Conservation (phyloP, 225 moss, liverwort and hornwort genomes). For the Thuidium tamariscinum region DNA sequence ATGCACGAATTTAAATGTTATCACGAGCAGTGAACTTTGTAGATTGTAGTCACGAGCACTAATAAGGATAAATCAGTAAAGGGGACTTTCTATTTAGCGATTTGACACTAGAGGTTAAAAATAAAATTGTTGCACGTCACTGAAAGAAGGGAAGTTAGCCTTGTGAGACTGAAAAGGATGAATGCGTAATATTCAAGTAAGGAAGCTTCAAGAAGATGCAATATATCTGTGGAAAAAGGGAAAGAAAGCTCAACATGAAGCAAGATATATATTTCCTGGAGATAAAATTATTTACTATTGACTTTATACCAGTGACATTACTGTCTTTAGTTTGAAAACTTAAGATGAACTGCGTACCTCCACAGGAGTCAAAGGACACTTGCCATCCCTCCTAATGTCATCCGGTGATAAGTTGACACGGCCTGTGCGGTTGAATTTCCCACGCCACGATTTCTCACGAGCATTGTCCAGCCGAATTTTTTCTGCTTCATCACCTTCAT, state of each 20-base stretch:
- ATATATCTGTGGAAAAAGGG: not conserved
- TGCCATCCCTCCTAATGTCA: constrained; percentile 71
- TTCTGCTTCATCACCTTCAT: constrained; percentile 70
- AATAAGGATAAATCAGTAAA: not conserved
- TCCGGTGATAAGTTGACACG: constrained; percentile 50
- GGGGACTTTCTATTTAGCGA: not conserved
- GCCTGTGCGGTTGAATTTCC: constrained; percentile 79
- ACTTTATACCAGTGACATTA: not conserved
- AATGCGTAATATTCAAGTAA: not conserved
- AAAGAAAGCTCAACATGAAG: not conserved
- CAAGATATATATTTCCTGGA: not conserved
- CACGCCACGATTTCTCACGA: constrained; percentile 86
- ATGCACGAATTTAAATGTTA: not conserved
- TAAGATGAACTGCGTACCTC: constrained; percentile 31
- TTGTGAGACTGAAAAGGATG: not conserved
- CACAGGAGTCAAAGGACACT: constrained; percentile 92
- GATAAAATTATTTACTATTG: not conserved
- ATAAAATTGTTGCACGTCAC: not conserved
- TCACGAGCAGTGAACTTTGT: not conserved
- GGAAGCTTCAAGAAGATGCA: not conserved
- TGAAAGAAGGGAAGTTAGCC: not conserved
- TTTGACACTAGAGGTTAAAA: too few species aligned
- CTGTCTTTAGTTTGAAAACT: not conserved
- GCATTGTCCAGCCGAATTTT: constrained; percentile 75
- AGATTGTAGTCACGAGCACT: not conserved